Evolutionary conservation across 495 filamentous ascomycete species (phyloP), one percentile per base, ranked within the genome.

Genomic region (Aspergillus indologenus): DNA sequence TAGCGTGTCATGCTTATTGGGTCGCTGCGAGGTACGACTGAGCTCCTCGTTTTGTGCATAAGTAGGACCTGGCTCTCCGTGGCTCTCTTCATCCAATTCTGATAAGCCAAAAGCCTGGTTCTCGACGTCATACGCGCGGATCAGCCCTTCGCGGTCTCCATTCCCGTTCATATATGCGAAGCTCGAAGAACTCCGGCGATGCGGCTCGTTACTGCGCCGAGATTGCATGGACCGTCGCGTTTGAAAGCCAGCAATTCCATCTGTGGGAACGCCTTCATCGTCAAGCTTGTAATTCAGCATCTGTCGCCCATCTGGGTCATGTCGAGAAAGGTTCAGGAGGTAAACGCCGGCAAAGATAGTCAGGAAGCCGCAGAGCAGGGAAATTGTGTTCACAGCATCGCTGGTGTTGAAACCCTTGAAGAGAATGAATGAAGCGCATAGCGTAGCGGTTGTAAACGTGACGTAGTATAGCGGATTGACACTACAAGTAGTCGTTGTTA

Each of bases 401-500:
- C 90, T 91, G 40, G 94, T 98, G 69, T 98, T 98, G 83, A 98
- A 98, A 49, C 94, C 94, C 59, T 85, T 85, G 81, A 97, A 98
- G 42, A 98, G 90, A 69, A 98, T 96, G 78, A 98, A 98, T 18
- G 92, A 96, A 44, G 94, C 94, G 72, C 88, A 87, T 51, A 98
- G 83, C 17, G 94, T 98, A 31, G 88, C 90, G 6, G 94, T 98
- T 5, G 94, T 98, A 74, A 98, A 98, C n/a, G 93, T 97, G 52
- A 98, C 94, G 73, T 98, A 98, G 80, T 98, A 98, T 34, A 98
- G 84, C 1, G 94, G 94, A 69, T 98, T 98, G 40, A 98, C 94
- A 63, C 94, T 98, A 64, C 17, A 29, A 40, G 12, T n/a, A 45
- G 63, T 18, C 49, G 42, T 21, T n/a, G 59, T 81, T 65, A 80